Base-by-base conservation (phyloP, 208 protist species). In the Leishmania arabica region DNA sequence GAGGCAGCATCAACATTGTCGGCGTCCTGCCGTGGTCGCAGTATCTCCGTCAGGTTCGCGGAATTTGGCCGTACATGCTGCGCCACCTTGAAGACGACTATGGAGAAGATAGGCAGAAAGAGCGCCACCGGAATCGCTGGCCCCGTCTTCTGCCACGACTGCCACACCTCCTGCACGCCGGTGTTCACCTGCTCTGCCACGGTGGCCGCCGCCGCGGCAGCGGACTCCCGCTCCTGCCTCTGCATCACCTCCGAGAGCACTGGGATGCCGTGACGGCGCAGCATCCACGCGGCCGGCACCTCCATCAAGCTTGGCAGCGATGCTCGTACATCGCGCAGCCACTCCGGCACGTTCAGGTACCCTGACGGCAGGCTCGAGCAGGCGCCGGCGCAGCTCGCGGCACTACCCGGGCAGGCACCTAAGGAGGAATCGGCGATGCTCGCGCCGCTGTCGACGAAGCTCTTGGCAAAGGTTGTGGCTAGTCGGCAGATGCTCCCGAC, bases 91-190 rank as follows among this genome's bases (percentile, higher is more conserved):
- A 96, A 84, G 0, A 84, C 86, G 13, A 81, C 69, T n/a, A 91
- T 66, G 0, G 93, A 92, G 80, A 96, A 95, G 71, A 95, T 64
- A 6, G 93, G 91, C 47, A 96, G 86, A 45, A 96, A 96, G 58
- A 96, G 60, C 19, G 82, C 84, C 8, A 92, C 81, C 11, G 93
- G 91, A 27, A 96, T 87, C 71, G 93, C 87, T 6, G 89, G 91
- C 40, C 89, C 88, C 24, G 84, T 85, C 42, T 80, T 78, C n/a
- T 86, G 77, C 89, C 89, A 92, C 19, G 80, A 62, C 80, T 71
- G 47, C 78, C 71, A 81, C 69, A 81, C 73, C 71, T 81, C 74
- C 82, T 88, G 81, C 72, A 80, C 78, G 21, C 82, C 82, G 49
- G 66, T 31, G 42, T 64, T 77, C 49, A 79, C 73, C 9, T 80